phyloP scores from a whole-genome alignment of 495 filamentous ascomycete species.

The Xylaria curta region DNA sequence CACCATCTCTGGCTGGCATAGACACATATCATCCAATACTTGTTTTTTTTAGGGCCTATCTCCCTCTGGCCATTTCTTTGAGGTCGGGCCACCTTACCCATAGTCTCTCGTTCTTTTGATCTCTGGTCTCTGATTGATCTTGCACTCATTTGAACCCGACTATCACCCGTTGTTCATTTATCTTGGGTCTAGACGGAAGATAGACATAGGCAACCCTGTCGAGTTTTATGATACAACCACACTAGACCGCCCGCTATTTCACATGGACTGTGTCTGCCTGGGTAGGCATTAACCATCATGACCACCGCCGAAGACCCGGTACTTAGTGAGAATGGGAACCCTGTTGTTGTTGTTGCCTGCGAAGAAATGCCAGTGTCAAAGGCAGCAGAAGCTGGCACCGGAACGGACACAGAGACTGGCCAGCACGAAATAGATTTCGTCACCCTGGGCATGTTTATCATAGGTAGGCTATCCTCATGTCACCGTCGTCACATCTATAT shows the following conservation, averaged over 20 bases:
- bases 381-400: background rate
- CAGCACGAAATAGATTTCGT: conserved; percentile 72
- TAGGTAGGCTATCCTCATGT: conserved; percentile 62
- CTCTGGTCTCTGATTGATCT: conserved; percentile 3
- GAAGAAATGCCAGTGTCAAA: conserved; percentile 6
- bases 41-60: conserved; percentile 4
- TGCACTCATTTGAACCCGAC: background rate
- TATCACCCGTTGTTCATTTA: background rate
- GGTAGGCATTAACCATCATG: conserved; percentile 25
- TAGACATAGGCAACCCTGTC: conserved; percentile 7
- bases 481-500: background rate
- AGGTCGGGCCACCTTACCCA: background rate
- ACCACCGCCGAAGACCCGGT: conserved; percentile 10
- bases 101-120: background rate
- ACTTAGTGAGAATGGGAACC: background rate
- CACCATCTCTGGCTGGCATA: background rate
- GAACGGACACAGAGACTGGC: conserved; percentile 1
- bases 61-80: background rate
- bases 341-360: conserved; percentile 14
- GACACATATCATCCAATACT: background rate
- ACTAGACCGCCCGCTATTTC: background rate
- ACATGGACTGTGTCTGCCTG: conserved; percentile 14
- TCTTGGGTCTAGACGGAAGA: background rate
- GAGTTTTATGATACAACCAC: background rate
- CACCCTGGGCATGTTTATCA: conserved; percentile 95